Base-by-base conservation (phyloP, 2,329 filamentous ascomycete genomes). In the Malbranchea zuffiana region DNA sequence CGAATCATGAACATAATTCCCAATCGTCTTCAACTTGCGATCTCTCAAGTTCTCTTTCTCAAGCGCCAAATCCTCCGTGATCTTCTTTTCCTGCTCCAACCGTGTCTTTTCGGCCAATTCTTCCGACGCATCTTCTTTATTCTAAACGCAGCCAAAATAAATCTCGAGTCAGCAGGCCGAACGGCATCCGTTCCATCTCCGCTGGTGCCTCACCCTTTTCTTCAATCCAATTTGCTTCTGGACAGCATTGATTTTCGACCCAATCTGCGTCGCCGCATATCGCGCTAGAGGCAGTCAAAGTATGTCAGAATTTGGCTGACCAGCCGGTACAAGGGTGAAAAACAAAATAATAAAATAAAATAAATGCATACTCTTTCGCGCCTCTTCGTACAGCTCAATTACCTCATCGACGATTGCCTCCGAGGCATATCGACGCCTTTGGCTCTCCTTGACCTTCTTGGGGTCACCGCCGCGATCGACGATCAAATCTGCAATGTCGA, bases 351-450 rank as follows among this genome's bases (percentile, higher is more conserved):
- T 13, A n/a, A 6, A 17, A 15, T 37, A 34, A 11, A n/a, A 19
- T 29, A 33, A 32, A 41, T 34, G 53, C 66, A 49, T 61, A 80
- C 77, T 84, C 65, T 71, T 77, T 52, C 83, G 75, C 62, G 88
- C 83, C 52, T 88, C 84, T 57, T 93, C 82, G 58, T 82, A 95
- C 56, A 92, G 67, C 15, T 71, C 72, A 56, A 95, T 90, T 43
- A 96, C 77, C 65, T 93, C 81, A 66, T 98, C 88, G 17, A 98
- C 88, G 32, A 80, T 69, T 55, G 85, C 82, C 53, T 86, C 82
- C 10, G 78, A 72, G 32, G 84, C 87, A 67, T 77, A 74, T 50
- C 90, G 79, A 56, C 78, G 78, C 50, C 81, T 75, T 65, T 98
- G 90, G 47, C 82, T 90, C 61, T 95, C 85, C 60, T 82, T 82